Conservation (phyloP, 2,329 filamentous ascomycete genomes). For the Cladosporium sp. region DNA sequence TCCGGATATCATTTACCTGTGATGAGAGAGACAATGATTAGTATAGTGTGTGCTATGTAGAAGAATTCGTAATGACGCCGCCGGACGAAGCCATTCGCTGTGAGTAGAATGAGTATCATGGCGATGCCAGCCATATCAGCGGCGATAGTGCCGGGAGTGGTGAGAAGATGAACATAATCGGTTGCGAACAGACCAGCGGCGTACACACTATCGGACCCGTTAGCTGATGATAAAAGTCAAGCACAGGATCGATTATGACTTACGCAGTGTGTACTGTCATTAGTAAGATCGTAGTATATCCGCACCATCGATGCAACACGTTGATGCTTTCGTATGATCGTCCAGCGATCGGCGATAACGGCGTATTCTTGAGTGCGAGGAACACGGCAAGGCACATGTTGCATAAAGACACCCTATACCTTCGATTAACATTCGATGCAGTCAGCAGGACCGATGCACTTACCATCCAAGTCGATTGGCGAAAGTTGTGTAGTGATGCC, state of each 20-base stretch:
- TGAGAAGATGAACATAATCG: conserved; percentile 20
- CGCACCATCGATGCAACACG: conserved; percentile 28
- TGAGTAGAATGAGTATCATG: conserved; percentile 27
- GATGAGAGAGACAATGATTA: conserved; percentile 24
- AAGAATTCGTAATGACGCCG: conserved; percentile 29
- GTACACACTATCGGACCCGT: conserved; percentile 16
- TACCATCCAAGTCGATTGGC: conserved; percentile 31
- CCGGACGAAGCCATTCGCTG: conserved; percentile 25
- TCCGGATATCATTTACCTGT: conserved; percentile 20
- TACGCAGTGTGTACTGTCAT: conserved; percentile 27
- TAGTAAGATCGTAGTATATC: conserved; percentile 27
- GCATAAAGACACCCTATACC: conserved; percentile 25
- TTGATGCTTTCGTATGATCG: conserved; percentile 29
- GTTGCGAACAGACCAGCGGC: conserved; percentile 21
- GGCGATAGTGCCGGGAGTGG: conserved; percentile 22
- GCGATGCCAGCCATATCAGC: conserved; percentile 26
- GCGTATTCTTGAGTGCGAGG: conserved; percentile 30
- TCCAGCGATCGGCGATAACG: conserved; percentile 29
- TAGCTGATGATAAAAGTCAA: background rate
- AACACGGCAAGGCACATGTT: conserved; percentile 30
- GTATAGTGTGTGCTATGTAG: conserved; percentile 25
- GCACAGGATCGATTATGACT: background rate
- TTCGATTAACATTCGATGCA: background rate
- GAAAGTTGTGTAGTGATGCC: conserved; percentile 22
- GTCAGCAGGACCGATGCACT: background rate